Base-by-base conservation (phyloP, 2,329 filamentous ascomycete genomes). In the Magnaporthiopsis poae region DNA sequence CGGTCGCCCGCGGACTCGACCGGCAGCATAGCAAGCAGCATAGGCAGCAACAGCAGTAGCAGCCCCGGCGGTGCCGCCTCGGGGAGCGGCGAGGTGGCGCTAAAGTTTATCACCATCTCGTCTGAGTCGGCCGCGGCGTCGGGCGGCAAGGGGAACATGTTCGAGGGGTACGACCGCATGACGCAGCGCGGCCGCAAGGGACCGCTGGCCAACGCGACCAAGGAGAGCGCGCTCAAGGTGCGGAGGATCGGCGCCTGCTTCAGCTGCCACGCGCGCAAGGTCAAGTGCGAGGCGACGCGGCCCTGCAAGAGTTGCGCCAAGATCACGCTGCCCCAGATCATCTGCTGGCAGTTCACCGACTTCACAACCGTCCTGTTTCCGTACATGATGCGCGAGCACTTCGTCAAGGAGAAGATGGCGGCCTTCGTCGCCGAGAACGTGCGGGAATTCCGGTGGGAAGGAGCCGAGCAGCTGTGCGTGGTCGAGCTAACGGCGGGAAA, bases 301-400 rank as follows among this genome's bases (percentile, higher is more conserved):
- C 83, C 84, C 0, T 86, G 84, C 74, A 80, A 80, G 73, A 85
- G 81, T 75, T 86, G 84, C 77, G 79, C 78, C 70, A 83, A 84
- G 73, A 72, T 77, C 1, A 75, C 79, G 64, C 77, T 85, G 18
- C 83, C 84, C 1, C 81, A 84, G 70, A 79, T 83, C 27, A 77
- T 86, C 31, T 86, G 84, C 75, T 86, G 84, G 84, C 82, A 83
- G 71, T 86, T 86, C 68, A 77, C 79, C 60, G 83, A 86, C 71
- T 86, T 86, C 68, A 82, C 9, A 76, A 77, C 0, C 77, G 82
- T 2, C 71, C 11, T 86, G 33, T 86, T 86, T 66, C 84, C 84
- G 5, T 75, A 76, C 11, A 80, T 85, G 66, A 80, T 86, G 52
- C 77, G 83, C 8, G 71, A 71, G 0, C 84, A 86, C 71, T 80